Evolutionary conservation across 805 yeast genomes (phyloP).

Genomic region (Candida orba): DNA sequence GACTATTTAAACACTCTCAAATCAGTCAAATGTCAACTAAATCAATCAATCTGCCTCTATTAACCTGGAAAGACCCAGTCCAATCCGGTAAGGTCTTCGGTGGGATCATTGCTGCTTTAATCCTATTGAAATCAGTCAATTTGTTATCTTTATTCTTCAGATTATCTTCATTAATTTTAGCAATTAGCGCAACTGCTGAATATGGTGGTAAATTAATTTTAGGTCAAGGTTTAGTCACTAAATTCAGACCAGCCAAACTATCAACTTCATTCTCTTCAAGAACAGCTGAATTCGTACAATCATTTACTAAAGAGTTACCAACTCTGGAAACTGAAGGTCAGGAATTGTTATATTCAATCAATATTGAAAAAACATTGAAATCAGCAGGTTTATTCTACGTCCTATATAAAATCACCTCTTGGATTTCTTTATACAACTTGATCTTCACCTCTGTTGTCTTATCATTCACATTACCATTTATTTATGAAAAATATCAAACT

Average conservation of each 20-base stretch:
- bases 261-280: conserved; percentile 29
- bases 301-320: conserved; percentile 38
- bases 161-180: conserved; percentile 50
- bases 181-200: conserved; percentile 67
- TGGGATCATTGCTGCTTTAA: conserved; percentile 44
- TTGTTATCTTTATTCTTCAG: conserved; percentile 54
- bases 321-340: conserved; percentile 46
- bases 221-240: conserved; percentile 74
- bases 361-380: conserved; percentile 65
- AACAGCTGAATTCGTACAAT: conserved; percentile 36
- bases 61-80: conserved; percentile 73
- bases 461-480: conserved; percentile 68
- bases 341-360: conserved; percentile 56
- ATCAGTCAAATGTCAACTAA: conserved; percentile 4
- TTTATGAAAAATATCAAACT: conserved; percentile 67
- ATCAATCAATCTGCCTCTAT: conserved; percentile 27
- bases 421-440: conserved; percentile 67
- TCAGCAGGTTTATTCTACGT: conserved; percentile 62
- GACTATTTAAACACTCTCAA: neutral
- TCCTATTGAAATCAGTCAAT: conserved; percentile 57
- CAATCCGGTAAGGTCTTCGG: conserved; percentile 75
- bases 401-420: conserved; percentile 63
- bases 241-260: conserved; percentile 57
- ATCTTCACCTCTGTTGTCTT: conserved; percentile 47
- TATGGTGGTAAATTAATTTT: conserved; percentile 63